Evolutionary conservation across 768 basidiomycete genomes (phyloP).

Genomic region (Tulasnella sp.): DNA sequence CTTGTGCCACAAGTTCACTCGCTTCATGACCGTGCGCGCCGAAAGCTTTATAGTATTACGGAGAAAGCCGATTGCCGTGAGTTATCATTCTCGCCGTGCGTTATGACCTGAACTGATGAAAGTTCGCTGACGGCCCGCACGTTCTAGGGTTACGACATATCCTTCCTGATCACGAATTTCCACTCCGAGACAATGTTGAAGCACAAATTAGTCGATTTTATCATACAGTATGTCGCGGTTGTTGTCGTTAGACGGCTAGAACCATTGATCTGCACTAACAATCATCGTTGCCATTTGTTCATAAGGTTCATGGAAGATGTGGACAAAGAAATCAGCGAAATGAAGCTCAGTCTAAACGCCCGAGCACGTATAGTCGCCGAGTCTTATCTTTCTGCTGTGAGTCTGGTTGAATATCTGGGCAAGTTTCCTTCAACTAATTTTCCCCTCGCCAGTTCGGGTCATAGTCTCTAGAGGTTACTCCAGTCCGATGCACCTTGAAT

Average conservation of each 20-base stretch:
- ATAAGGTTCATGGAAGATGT: conserved; percentile 96
- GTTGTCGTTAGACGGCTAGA: conserved; percentile 17
- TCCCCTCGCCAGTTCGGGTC: too few relatives aligned
- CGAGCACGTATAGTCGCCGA: conserved; percentile 95
- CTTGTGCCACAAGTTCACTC: conserved; percentile 93
- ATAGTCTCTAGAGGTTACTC: too few relatives aligned
- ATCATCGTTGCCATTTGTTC: too few relatives aligned
- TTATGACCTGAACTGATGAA: neutral
- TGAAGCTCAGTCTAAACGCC: conserved; percentile 94
- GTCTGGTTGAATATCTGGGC: too few relatives aligned
- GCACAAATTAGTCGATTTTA: conserved; percentile 99
- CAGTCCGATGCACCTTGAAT: too few relatives aligned
- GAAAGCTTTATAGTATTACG: conserved; percentile 95
- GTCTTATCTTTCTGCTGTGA: conserved; percentile 83
- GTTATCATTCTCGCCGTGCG: conserved; percentile 21
- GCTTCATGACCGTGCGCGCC: conserved; percentile 98
- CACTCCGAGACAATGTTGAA: conserved; percentile 98
- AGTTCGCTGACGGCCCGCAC: conserved; percentile 6
- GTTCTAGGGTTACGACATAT: conserved; percentile 92
- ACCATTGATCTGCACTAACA: conserved; percentile 9
- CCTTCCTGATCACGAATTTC: conserved; percentile 93
- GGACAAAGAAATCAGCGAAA: conserved; percentile 98
- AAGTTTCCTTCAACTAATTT: too few relatives aligned
- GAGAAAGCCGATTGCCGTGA: conserved; percentile 80
- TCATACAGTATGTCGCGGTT: conserved; percentile 67